Conservation (phyloP, 2,329 filamentous ascomycete species). For the Tolypocladium ovalisporum region DNA sequence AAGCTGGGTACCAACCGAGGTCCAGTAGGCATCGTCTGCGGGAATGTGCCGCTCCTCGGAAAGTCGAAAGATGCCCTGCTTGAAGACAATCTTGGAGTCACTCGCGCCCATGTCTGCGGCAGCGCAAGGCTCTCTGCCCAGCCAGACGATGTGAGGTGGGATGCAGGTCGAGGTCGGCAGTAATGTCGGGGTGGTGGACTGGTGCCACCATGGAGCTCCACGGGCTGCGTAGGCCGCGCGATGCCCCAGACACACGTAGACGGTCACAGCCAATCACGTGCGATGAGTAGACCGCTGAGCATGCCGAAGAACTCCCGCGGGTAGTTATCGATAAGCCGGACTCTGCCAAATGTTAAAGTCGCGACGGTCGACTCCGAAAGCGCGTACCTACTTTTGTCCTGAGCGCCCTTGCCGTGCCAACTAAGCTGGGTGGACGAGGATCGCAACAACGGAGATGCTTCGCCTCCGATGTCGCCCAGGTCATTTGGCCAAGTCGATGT, state of each 20-base stretch:
- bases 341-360: not conserved
- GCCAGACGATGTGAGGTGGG: constrained; percentile 5
- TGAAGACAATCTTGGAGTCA: constrained; percentile 98
- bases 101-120: constrained; percentile 73
- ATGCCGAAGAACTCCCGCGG: constrained; percentile 2
- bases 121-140: constrained; percentile 12
- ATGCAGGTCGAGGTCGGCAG: constrained; percentile 4
- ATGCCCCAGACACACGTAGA: not conserved
- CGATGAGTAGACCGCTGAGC: not conserved
- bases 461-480: constrained; percentile 11
- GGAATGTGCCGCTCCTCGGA: constrained; percentile 86
- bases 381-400: not conserved
- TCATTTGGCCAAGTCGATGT: constrained; percentile 4
- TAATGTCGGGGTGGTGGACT: not conserved
- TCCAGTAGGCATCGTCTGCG: constrained; percentile 86
- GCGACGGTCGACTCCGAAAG: not conserved
- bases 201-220: not conserved
- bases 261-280: constrained; percentile 7
- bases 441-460: constrained; percentile 16
- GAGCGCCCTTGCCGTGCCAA: not conserved
- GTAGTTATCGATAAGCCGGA: constrained; percentile 5
- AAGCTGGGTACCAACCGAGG: constrained; percentile 52
- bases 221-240: not conserved
- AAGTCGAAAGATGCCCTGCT: constrained; percentile 92
- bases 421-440: not conserved